A percentile compares a stretch with the other conserved stretches of the same genome.
Conservation (phyloP, 116 monocot species). For the Phalaenopsis hybrid region DNA sequence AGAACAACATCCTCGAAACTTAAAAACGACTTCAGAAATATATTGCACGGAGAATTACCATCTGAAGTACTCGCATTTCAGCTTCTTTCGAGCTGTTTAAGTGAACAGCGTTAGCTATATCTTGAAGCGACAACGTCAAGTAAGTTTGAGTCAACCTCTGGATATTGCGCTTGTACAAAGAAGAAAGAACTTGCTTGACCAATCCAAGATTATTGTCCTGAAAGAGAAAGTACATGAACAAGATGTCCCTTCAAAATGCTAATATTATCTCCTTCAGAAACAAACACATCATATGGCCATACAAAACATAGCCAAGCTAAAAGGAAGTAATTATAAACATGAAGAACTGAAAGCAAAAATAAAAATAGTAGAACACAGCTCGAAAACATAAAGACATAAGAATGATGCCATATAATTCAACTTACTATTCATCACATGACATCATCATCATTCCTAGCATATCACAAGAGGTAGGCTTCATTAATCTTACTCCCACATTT, state of each 20-base stretch:
- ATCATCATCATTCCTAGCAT: too few species aligned
- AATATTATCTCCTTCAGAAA: too few species aligned
- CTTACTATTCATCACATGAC: too few species aligned
- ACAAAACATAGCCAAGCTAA: too few species aligned
- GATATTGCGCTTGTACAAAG: conserved; percentile 87
- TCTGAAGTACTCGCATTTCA: conserved; percentile 92
- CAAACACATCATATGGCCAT: too few species aligned
- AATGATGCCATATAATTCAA: too few species aligned
- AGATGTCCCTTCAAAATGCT: not conserved
- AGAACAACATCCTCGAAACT: not conserved
- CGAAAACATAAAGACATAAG: too few species aligned
- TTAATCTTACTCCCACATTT: too few species aligned
- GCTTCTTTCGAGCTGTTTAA: conserved; percentile 83
- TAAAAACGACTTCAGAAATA: not conserved
- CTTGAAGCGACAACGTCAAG: conserved; percentile 89
- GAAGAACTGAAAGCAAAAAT: too few species aligned
- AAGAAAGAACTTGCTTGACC: conserved; percentile 81
- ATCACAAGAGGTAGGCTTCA: too few species aligned
- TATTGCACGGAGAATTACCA: conserved; percentile 45
- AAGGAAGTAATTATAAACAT: too few species aligned
- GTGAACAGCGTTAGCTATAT: conserved; percentile 81
- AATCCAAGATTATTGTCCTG: conserved; percentile 94
- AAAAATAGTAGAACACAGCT: too few species aligned
- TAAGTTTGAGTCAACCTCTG: conserved; percentile 97
- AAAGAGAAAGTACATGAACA: conserved; percentile 1